phyloP scores from a whole-genome alignment of 495 filamentous ascomycete genomes.

The Penicillium waksmanii region DNA sequence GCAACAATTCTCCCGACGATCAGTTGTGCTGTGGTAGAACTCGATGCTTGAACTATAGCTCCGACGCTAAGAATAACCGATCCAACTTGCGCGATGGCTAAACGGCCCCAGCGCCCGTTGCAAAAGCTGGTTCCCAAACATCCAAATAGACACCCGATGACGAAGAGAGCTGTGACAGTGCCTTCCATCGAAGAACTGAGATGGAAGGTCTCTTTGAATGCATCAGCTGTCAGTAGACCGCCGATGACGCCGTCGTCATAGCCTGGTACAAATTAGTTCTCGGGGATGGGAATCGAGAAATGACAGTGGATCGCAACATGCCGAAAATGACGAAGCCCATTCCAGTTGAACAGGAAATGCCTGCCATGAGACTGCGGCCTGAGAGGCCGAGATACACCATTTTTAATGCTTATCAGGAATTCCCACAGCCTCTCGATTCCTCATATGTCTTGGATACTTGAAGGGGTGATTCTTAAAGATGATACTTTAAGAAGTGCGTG shows the following conservation, averaged over 20 bases:
- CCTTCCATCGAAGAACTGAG: constrained; percentile 24
- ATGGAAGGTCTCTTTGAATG: constrained; percentile 19
- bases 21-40: constrained; percentile 46
- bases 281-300: neutral
- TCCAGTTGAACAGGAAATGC: constrained; percentile 18
- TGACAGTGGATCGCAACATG: neutral
- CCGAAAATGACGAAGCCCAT: constrained; percentile 26
- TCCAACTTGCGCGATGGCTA: constrained; percentile 43
- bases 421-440: no score
- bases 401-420: neutral
- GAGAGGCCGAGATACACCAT: constrained; percentile 18
- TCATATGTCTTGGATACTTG: no score
- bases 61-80: constrained; percentile 54
- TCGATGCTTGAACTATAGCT: constrained; percentile 52
- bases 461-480: no score
- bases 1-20: constrained; percentile 46
- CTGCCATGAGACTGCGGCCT: constrained; percentile 17
- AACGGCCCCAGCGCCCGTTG: constrained; percentile 12
- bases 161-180: constrained; percentile 34
- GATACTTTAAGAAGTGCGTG: no score
- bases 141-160: constrained; percentile 31
- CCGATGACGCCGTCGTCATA: constrained; percentile 26
- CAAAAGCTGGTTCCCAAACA: constrained; percentile 10
- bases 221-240: constrained; percentile 18
- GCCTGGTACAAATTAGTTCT: constrained; percentile 4